Evolutionary conservation across 148 eudicot species (phyloP).

Genomic region (Persicaria maculosa): DNA sequence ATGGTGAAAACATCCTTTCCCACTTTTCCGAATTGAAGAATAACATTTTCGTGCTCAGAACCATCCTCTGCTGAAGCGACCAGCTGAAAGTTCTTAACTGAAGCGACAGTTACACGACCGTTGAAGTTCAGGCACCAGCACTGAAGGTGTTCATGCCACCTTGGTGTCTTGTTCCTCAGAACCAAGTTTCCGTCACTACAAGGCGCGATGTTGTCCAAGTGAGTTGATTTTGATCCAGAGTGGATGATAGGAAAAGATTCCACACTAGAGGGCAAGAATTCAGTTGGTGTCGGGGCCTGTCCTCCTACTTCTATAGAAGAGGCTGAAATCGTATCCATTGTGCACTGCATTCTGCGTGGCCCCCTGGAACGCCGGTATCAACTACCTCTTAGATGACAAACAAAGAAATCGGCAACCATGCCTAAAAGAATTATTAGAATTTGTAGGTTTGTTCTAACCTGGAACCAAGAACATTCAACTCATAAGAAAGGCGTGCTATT

Average conservation of each 20-base stretch:
- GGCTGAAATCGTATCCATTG: constrained; percentile 13
- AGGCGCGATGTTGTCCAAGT: not conserved
- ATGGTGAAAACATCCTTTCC: constrained; percentile 18
- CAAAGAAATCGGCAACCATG: not conserved
- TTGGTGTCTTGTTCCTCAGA: constrained; percentile 16
- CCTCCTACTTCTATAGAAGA: constrained; percentile 14
- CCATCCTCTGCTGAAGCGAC: constrained; percentile 12
- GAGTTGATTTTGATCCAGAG: constrained; percentile 12
- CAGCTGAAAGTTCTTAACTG: constrained; percentile 19
- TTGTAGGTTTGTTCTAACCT: constrained; percentile 33
- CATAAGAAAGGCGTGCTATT: constrained; percentile 75
- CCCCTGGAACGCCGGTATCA: constrained; percentile 56
- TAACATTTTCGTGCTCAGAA: constrained; percentile 12
- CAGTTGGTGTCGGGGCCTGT: constrained; percentile 12
- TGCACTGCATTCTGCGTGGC: constrained; percentile 15
- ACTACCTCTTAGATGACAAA: constrained; percentile 13
- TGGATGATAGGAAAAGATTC: constrained; percentile 8
- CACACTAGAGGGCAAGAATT: not conserved
- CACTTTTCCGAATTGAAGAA: constrained; percentile 17
- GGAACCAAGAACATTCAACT: constrained; percentile 80
- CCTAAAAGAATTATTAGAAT: not conserved
- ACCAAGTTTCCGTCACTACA: not conserved
- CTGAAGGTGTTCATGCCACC: constrained; percentile 14
- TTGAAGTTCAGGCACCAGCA: constrained; percentile 14
- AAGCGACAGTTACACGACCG: constrained; percentile 15